Evolutionary conservation across 352 stramenopile species (phyloP).

Genomic region (Plasmopara halstedii): DNA sequence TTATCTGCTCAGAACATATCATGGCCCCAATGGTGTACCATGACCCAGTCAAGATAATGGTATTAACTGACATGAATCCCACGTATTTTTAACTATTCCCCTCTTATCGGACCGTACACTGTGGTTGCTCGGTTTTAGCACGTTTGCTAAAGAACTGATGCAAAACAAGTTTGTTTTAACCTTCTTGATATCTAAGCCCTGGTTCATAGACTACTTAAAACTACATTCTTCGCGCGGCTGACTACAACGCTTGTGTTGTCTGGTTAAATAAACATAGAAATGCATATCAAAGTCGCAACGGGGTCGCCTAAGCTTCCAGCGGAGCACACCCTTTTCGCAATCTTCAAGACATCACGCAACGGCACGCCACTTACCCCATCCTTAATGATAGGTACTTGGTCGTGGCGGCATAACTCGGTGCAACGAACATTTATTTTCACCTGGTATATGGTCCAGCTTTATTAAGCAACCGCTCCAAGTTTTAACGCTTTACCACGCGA

Average conservation of each 20-base stretch:
- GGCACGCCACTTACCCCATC: neutral
- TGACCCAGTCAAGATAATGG: neutral
- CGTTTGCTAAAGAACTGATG: neutral
- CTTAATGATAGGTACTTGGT: neutral
- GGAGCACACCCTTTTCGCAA: neutral
- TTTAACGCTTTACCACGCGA: neutral
- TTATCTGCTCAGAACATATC: conserved; percentile 1
- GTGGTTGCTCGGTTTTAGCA: neutral
- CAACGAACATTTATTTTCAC: neutral
- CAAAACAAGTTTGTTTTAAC: neutral
- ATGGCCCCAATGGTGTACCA: conserved; percentile 2
- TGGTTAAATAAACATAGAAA: neutral
- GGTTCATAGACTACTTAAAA: neutral
- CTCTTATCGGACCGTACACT: neutral
- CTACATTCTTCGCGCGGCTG: neutral
- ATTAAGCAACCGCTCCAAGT: no score
- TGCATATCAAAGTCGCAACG: neutral
- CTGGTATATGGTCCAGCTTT: neutral
- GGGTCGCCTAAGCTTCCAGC: neutral
- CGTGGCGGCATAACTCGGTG: neutral
- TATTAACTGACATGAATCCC: neutral
- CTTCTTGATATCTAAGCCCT: neutral
- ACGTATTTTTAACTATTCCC: neutral
- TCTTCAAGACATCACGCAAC: neutral
- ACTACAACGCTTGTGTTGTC: neutral